phyloP scores from a whole-genome alignment of 169 alveolate species.

The Eimeria necatrix region DNA sequence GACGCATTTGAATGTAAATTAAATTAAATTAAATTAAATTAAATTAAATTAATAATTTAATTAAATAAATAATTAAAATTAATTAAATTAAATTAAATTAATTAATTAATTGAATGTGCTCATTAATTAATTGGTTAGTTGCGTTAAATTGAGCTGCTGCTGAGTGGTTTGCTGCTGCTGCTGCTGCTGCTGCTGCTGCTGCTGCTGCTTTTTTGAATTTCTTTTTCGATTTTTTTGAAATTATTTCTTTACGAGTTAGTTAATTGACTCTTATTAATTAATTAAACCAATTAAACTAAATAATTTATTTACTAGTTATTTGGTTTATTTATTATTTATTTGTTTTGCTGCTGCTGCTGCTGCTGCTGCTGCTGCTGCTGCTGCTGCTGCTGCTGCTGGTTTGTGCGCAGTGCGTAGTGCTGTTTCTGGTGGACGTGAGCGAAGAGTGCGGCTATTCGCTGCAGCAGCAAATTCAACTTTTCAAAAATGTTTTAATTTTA shows the following conservation, averaged over 20 bases:
- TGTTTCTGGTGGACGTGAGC: slow-evolving; percentile 96
- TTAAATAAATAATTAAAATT: no score
- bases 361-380: neutral
- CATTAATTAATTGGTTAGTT: no score
- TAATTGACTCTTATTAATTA: neutral
- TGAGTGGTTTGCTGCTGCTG: no score
- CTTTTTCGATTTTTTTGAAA: neutral
- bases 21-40: no score
- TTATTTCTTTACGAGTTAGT: neutral
- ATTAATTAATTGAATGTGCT: no score
- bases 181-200: neutral
- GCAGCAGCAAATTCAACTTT: slow-evolving; percentile 95
- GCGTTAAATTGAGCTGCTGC: no score
- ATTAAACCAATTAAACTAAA: no score
- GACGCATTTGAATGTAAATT: slow-evolving; percentile 94
- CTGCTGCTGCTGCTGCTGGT: neutral
- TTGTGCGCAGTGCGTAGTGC: slow-evolving; percentile 88
- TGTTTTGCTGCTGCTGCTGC: neutral
- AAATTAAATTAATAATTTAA: no score
- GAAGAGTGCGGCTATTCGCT: slow-evolving; percentile 98
- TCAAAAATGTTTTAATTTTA: slow-evolving; percentile 96
- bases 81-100: no score
- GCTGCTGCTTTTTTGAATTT: neutral
- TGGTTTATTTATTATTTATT: neutral
- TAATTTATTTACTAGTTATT: no score